Base-by-base conservation (phyloP, 352 stramenopile species). In the Globisporangium mamillatum region DNA sequence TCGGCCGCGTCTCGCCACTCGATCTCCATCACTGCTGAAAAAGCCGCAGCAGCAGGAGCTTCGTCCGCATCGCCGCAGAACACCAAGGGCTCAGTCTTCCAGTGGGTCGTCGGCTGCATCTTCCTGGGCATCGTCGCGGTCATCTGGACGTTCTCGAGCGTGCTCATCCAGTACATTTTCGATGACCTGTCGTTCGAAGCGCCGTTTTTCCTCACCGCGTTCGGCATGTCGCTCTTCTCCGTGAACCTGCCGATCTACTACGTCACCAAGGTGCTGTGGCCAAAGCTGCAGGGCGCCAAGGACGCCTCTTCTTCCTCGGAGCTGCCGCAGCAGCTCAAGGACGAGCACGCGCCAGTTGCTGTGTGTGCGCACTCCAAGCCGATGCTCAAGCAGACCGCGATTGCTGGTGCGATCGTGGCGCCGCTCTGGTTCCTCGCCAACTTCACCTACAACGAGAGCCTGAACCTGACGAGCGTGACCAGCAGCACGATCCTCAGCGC, bases 351-450 rank as follows among this genome's bases (percentile, higher is more conserved):
- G 76, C 25, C 64, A 62, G 9, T 70, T 72, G 0, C 57, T 12
- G 44, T 52, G 27, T 53, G 24, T 7, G 41, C 72, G 2, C 64
- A 50, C 48, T 61, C 27, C 20, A 72, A 69, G 56, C 38, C 55
- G 55, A 22, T 63, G 38, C 55, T 72, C 53, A 64, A 66, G 20
- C 61, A 71, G 44, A 80, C 75, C 12, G 24, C 78, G 52, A 72
- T 80, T 3, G 58, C 58, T 60, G 88, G 82, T 32, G 74, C 85
- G 52, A 81, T 92, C 71, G 80, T 99, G 67, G 91, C 89, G 52
- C 94, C 94, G 10, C 72, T 98, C 24, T 99, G 95, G 95, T 98
- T 99, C 75, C 62, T 97, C 25, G 93, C 93, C 41, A 98, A 98
- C 70, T 98, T 90, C 62, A 86, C 89, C 48, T 98, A 99, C 80